Evolutionary conservation across 2,329 filamentous ascomycete species (phyloP).

Genomic region (Neonectria coccinea): DNA sequence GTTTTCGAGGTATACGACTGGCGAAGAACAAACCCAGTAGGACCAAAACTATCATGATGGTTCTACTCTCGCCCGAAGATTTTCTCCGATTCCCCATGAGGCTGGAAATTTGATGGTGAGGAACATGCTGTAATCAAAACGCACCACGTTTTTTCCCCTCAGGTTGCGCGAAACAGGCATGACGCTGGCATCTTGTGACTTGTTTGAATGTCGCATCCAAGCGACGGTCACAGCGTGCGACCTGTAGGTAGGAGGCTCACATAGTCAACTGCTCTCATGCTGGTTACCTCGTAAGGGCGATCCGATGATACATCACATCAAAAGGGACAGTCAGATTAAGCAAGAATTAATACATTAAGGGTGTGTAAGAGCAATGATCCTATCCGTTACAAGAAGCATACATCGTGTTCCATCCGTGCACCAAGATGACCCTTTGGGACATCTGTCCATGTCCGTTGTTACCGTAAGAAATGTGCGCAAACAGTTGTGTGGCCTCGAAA

Average conservation of each 20-base stretch:
- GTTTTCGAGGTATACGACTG: constrained; percentile 93
- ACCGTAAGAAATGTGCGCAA: constrained; percentile 43
- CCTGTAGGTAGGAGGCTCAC: neutral
- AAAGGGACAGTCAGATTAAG: neutral
- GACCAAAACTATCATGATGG: constrained; percentile 61
- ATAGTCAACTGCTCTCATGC: neutral
- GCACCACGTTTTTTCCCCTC: neutral
- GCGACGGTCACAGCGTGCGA: too few species aligned
- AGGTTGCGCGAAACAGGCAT: neutral
- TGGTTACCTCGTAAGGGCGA: neutral
- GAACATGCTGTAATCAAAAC: constrained; percentile 62
- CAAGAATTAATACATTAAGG: constrained; percentile 6
- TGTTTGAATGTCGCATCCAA: neutral
- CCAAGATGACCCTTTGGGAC: constrained; percentile 18
- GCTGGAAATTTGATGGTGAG: constrained; percentile 88
- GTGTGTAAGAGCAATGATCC: constrained; percentile 13
- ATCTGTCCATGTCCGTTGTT: constrained; percentile 38
- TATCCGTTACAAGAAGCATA: constrained; percentile 22
- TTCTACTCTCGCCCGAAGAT: constrained; percentile 83
- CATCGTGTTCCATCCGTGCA: constrained; percentile 13
- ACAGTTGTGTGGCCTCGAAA: constrained; percentile 21
- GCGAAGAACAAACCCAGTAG: constrained; percentile 78
- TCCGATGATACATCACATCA: neutral
- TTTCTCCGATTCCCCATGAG: constrained; percentile 74
- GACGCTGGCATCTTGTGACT: neutral